phyloP scores from a whole-genome alignment of 2,329 filamentous ascomycete species.

The Xylaria sp. region DNA sequence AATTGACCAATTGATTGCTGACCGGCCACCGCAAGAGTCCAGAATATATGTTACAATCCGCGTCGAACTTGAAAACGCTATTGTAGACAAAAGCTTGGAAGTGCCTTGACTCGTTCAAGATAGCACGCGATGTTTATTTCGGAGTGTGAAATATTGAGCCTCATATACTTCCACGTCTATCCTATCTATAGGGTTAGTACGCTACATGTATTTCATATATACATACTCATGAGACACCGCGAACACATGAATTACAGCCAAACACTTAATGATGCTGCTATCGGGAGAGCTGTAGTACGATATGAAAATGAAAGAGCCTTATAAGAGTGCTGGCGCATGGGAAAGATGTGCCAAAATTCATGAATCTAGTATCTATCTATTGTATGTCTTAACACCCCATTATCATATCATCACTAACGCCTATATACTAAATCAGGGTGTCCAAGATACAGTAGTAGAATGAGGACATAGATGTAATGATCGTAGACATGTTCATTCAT shows the following conservation, averaged over 20 bases:
- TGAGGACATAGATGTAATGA: slow-evolving; percentile 23
- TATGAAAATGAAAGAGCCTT: background rate
- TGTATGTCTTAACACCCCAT: slow-evolving; percentile 7
- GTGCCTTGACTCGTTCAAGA: background rate
- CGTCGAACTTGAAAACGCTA: background rate
- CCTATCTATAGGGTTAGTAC: background rate
- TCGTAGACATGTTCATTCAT: slow-evolving; percentile 21
- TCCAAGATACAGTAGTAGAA: background rate
- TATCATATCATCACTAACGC: slow-evolving; percentile 6
- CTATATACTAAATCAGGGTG: background rate
- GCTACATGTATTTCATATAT: background rate
- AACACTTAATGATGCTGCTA: background rate
- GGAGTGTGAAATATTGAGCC: background rate
- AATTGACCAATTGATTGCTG: background rate
- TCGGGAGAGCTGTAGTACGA: background rate
- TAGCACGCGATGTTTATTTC: background rate
- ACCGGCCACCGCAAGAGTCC: background rate
- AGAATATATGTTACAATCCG: too few species aligned
- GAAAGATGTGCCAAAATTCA: background rate
- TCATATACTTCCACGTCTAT: background rate
- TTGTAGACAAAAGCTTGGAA: background rate
- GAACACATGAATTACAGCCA: background rate
- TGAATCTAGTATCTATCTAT: slow-evolving; percentile 18
- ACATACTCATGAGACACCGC: background rate
- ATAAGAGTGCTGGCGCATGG: too few species aligned